Evolutionary conservation across 2,329 filamentous ascomycete species (phyloP).

Genomic region (Phyllosticta citriasiana): DNA sequence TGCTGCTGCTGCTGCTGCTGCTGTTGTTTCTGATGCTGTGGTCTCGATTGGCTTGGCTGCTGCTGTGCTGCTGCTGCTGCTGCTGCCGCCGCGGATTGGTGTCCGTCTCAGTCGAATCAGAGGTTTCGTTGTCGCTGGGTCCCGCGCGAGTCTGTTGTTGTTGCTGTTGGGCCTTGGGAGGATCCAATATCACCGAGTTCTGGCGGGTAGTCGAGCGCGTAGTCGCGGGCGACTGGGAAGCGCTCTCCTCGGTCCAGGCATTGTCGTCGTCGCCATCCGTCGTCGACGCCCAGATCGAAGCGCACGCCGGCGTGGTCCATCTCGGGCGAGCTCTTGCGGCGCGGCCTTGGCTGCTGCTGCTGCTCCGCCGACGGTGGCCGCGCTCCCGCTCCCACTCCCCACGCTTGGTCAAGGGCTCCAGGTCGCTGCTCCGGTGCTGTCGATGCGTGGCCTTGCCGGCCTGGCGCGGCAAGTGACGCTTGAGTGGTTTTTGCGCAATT

Average conservation of each 20-base stretch:
- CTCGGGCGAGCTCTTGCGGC: slow-evolving; percentile 23
- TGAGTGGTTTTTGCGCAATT: slow-evolving; percentile 33
- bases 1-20: background rate
- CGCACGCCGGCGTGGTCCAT: slow-evolving; percentile 29
- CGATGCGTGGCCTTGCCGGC: slow-evolving; percentile 29
- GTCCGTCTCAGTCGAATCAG: slow-evolving; percentile 12
- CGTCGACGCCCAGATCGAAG: slow-evolving; percentile 28
- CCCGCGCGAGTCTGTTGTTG: background rate
- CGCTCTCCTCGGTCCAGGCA: slow-evolving; percentile 33
- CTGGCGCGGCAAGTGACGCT: slow-evolving; percentile 35
- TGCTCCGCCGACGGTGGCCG: background rate
- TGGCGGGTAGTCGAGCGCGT: slow-evolving; percentile 32
- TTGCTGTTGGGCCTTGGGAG: slow-evolving; percentile 15
- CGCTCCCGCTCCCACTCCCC: slow-evolving; percentile 11
- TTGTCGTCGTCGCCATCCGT: slow-evolving; percentile 24
- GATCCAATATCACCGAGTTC: slow-evolving; percentile 30
- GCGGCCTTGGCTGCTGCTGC: slow-evolving; percentile 20
- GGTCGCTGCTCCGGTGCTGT: slow-evolving; percentile 16
- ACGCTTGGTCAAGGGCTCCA: slow-evolving; percentile 19
- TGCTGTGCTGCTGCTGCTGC: slow-evolving; percentile 4
- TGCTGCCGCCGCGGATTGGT: slow-evolving; percentile 9
- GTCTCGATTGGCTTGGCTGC: slow-evolving; percentile 9
- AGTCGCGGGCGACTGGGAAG: slow-evolving; percentile 31
- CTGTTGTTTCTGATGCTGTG: background rate
- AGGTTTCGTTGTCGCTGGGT: slow-evolving; percentile 9